Evolutionary conservation across 2,329 filamentous ascomycete genomes (phyloP).

Genomic region (Verticillium alfalfae): DNA sequence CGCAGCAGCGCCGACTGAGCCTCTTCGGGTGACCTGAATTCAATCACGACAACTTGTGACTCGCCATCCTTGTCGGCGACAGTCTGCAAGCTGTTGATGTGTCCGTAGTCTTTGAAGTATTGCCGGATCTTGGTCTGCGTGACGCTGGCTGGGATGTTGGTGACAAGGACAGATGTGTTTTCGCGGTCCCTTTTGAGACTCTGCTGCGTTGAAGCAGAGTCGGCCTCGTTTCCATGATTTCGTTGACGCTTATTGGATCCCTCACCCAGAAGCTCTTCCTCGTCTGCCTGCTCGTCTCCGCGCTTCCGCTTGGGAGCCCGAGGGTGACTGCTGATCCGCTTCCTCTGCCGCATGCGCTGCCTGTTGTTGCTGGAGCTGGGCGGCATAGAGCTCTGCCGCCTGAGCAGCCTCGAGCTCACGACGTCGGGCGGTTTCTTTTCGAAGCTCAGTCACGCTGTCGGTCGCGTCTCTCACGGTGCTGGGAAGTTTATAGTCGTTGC

Average conservation of each 20-base stretch:
- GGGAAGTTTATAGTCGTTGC: conserved; percentile 83
- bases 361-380: conserved; percentile 28
- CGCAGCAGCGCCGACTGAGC: conserved; percentile 75
- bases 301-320: conserved; percentile 67
- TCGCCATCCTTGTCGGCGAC: conserved; percentile 55
- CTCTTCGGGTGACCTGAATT: conserved; percentile 78
- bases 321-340: conserved; percentile 27
- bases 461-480: conserved; percentile 68
- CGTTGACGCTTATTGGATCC: conserved; percentile 63
- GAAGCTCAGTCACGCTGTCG: conserved; percentile 66
- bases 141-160: conserved; percentile 65
- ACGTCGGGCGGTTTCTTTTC: conserved; percentile 56
- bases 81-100: conserved; percentile 71
- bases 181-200: conserved; percentile 76
- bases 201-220: conserved; percentile 24
- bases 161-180: conserved; percentile 78
- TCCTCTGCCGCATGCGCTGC: conserved; percentile 19
- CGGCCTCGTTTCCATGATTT: conserved; percentile 28
- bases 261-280: conserved; percentile 28
- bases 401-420: conserved; percentile 61
- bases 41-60: conserved; percentile 69
- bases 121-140: conserved; percentile 72
- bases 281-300: conserved; percentile 34
- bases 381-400: conserved; percentile 47
- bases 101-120: conserved; percentile 88